Evolutionary conservation across 805 yeast genomes (phyloP).

Genomic region (Maudiozyma saulgeensis): DNA sequence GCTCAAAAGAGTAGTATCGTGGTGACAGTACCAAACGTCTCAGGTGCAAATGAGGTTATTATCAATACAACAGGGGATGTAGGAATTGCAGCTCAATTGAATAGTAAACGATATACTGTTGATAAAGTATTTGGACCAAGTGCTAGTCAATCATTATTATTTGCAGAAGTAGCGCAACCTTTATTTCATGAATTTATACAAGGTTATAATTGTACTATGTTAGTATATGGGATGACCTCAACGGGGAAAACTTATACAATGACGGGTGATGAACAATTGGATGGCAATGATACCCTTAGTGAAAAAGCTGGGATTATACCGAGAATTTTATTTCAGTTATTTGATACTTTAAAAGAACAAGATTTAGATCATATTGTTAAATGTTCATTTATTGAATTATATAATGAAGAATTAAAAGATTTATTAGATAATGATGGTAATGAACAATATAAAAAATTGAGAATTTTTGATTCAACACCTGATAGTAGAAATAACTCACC

Average conservation of each 20-base stretch:
- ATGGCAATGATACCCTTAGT: conserved; percentile 25
- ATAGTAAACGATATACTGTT: conserved; percentile 53
- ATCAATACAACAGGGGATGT: conserved; percentile 35
- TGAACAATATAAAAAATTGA: conserved; percentile 34
- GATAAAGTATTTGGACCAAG: conserved; percentile 80
- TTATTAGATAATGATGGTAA: conserved; percentile 35
- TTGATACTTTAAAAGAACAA: conserved; percentile 36
- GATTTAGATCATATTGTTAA: conserved; percentile 53
- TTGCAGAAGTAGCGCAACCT: conserved; percentile 56
- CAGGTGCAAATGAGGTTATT: conserved; percentile 38
- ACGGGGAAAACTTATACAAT: conserved; percentile 78
- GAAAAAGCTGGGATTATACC: conserved; percentile 60
- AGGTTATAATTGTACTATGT: conserved; percentile 73
- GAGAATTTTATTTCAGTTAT: conserved; percentile 46
- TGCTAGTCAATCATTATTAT: conserved; percentile 61
- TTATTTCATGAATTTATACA: conserved; percentile 56
- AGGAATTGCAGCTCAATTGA: conserved; percentile 34
- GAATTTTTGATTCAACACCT: conserved; percentile 38
- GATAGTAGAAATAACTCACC: conserved; percentile 16
- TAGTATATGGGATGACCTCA: conserved; percentile 90
- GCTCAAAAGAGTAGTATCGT: conserved; percentile 50
- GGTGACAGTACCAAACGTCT: conserved; percentile 41
- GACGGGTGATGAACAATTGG: conserved; percentile 54
- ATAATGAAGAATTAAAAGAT: conserved; percentile 79
- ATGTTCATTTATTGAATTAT: conserved; percentile 74